These are phyloP conservation scores for Haplosporangium sp. DNA, from an alignment of 371 early-diverging fungal species.

Conservation along the genomic window DNA sequence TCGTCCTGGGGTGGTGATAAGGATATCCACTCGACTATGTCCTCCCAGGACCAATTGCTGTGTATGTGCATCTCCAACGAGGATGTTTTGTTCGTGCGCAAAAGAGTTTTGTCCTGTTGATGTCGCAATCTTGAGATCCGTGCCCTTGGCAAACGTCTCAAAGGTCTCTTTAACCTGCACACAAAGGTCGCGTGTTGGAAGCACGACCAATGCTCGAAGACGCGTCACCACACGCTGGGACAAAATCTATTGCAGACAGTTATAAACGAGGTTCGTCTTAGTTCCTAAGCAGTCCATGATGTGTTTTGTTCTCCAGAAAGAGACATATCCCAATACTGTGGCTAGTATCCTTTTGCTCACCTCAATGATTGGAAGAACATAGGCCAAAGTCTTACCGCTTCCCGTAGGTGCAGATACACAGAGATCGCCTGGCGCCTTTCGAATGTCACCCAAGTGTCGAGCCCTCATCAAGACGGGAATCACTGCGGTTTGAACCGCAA, in stretches of 20 bases:
- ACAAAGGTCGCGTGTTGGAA: conserved; percentile 93
- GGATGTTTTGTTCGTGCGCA: conserved; percentile 75
- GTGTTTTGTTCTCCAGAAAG: no score
- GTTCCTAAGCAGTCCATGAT: no score
- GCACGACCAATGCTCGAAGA: conserved; percentile 86
- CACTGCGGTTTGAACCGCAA: conserved; percentile 93
- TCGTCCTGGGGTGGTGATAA: conserved; percentile 97
- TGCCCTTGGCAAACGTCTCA: conserved; percentile 79
- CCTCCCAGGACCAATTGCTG: conserved; percentile 55
- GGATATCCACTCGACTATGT: conserved; percentile 84
- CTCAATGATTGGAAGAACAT: conserved; percentile 95
- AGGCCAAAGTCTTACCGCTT: conserved; percentile 97
- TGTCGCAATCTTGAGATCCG: conserved; percentile 77
- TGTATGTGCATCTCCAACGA: conserved; percentile 66
- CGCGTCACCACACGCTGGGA: conserved; percentile 76
- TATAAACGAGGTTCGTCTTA: no score
- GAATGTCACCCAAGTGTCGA: conserved; percentile 64
- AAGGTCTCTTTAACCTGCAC: conserved; percentile 88
- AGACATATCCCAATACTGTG: background rate
- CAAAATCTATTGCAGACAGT: conserved; percentile 58
- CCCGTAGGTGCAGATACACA: conserved; percentile 97
- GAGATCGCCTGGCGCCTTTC: conserved; percentile 75
- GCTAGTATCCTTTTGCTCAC: conserved; percentile 16
- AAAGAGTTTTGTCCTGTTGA: conserved; percentile 84
- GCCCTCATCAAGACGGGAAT: conserved; percentile 80